phyloP scores from a whole-genome alignment of 768 basidiomycete genomes.

The Imleria badia region DNA sequence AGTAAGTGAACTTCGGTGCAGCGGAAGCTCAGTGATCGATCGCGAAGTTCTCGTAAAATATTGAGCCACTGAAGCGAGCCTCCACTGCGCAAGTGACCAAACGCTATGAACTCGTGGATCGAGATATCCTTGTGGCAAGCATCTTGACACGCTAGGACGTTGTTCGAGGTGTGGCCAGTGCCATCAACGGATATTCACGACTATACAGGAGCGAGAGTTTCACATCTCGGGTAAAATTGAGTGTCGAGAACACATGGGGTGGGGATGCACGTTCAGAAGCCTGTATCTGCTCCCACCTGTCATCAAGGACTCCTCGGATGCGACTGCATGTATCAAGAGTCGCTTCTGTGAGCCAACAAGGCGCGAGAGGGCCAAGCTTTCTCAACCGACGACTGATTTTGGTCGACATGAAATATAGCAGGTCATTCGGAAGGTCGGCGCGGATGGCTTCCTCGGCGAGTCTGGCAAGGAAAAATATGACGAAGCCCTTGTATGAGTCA shows the following conservation, averaged over 20 bases:
- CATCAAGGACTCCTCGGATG: conserved; percentile 39
- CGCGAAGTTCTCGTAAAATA: conserved; percentile 31
- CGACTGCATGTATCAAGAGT: conserved; percentile 37
- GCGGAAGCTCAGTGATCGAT: conserved; percentile 36
- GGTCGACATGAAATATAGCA: conserved; percentile 29
- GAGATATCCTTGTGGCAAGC: too few relatives aligned
- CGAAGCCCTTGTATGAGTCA: conserved; percentile 46
- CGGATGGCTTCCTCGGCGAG: conserved; percentile 24
- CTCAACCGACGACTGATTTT: conserved; percentile 27
- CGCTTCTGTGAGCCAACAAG: conserved; percentile 35
- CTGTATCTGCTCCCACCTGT: conserved; percentile 36
- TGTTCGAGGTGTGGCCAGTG: too few relatives aligned
- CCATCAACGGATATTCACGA: conserved; percentile 15
- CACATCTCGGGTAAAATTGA: conserved; percentile 32
- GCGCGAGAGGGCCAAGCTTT: conserved; percentile 23
- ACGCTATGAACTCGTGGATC: too few relatives aligned
- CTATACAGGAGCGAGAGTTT: conserved; percentile 33
- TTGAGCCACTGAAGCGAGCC: too few relatives aligned
- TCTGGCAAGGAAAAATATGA: conserved; percentile 39
- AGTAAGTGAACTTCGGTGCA: conserved; percentile 39
- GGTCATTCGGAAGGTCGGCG: conserved; percentile 16
- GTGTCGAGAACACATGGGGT: neutral
- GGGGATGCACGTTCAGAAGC: conserved; percentile 22
- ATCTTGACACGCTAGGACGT: too few relatives aligned
- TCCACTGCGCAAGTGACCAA: too few relatives aligned